phyloP scores from a whole-genome alignment of 2,329 filamentous ascomycete genomes.

The Sporothrix variecibatus region DNA sequence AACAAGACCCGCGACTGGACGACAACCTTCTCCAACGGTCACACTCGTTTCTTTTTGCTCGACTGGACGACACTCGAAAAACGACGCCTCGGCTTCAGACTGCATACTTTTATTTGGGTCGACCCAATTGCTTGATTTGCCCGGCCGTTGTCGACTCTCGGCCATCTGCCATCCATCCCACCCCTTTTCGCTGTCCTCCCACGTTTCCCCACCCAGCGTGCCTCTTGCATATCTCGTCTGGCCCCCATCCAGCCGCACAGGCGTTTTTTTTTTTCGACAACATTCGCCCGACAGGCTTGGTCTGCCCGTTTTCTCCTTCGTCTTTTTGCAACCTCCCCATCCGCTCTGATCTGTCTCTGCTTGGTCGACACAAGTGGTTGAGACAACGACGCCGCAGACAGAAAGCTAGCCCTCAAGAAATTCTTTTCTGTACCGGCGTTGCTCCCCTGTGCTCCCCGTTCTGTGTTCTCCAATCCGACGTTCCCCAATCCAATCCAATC shows the following conservation, averaged over 20 bases:
- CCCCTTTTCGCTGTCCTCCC: background rate
- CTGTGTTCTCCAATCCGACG: background rate
- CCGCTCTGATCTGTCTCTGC: background rate
- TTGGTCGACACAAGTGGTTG: background rate
- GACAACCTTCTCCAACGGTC: background rate
- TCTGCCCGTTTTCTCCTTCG: background rate
- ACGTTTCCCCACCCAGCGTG: slow-evolving; percentile 8
- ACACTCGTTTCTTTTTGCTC: background rate
- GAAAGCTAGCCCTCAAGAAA: background rate
- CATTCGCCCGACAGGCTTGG: background rate
- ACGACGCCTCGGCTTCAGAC: background rate
- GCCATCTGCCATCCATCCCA: background rate
- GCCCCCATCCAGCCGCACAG: background rate
- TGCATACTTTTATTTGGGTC: background rate
- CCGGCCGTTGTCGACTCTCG: background rate
- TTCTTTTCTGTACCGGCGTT: background rate
- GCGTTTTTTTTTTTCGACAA: background rate
- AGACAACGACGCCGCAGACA: background rate
- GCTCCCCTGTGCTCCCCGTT: background rate
- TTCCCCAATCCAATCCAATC: background rate
- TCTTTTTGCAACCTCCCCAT: background rate
- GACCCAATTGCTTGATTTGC: background rate
- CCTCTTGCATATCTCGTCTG: background rate
- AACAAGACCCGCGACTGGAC: background rate
- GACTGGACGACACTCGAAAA: background rate